Conservation (phyloP, 1,284 basidiomycete genomes). For the Puccinia triticina region DNA sequence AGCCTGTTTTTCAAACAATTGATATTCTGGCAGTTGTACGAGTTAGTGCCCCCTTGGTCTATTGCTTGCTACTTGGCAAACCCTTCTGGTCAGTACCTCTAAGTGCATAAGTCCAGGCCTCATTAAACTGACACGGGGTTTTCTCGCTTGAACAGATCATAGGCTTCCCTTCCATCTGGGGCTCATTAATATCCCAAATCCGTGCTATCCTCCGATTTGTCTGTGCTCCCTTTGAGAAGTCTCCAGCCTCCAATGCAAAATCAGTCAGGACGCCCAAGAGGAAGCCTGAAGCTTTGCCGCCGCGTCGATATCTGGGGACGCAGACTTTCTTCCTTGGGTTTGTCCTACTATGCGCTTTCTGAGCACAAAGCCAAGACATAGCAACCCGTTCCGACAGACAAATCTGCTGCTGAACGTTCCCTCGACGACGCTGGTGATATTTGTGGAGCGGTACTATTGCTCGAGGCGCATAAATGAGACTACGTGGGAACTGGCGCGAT, state of each 20-base stretch:
- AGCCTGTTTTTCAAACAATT: too few species aligned
- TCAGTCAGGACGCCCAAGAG: too few species aligned
- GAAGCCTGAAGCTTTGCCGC: too few species aligned
- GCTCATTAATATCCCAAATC: conserved; percentile 34
- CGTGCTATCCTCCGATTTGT: too few species aligned
- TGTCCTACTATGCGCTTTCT: background rate
- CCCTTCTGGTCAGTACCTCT: conserved; percentile 25
- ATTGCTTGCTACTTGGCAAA: conserved; percentile 41
- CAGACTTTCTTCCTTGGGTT: background rate
- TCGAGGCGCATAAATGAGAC: background rate
- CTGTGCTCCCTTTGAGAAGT: too few species aligned
- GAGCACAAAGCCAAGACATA: background rate
- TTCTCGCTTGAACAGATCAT: conserved; percentile 12
- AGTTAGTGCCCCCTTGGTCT: too few species aligned
- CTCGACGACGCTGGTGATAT: background rate
- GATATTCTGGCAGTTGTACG: too few species aligned
- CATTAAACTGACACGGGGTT: background rate
- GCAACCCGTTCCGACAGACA: conserved; percentile 32
- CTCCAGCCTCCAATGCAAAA: too few species aligned
- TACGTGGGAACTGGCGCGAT: background rate
- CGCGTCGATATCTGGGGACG: background rate
- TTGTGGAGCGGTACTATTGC: conserved; percentile 12
- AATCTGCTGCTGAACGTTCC: too few species aligned
- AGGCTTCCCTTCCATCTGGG: conserved; percentile 28
- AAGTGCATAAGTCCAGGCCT: background rate